phyloP scores from a whole-genome alignment of 495 filamentous ascomycete genomes.

The Aspergillus wentii region DNA sequence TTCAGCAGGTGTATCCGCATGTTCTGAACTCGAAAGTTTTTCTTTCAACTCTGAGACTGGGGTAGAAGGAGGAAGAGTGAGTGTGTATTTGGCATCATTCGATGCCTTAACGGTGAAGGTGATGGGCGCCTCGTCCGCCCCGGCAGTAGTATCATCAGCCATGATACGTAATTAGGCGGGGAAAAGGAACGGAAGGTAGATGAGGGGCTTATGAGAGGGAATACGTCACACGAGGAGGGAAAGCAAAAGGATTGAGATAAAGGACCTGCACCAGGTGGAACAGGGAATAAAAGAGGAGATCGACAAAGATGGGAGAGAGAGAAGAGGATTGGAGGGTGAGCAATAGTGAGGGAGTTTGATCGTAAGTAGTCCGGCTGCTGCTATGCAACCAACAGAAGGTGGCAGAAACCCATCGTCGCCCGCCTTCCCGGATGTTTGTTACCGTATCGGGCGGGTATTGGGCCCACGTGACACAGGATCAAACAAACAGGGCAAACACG shows the following conservation, averaged over 20 bases:
- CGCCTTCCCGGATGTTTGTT: constrained; percentile 8
- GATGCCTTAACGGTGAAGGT: constrained; percentile 95
- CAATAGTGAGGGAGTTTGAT: too few species aligned
- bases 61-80: constrained; percentile 74
- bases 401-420: constrained; percentile 41
- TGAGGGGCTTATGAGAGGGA: constrained; percentile 1
- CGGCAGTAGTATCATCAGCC: constrained; percentile 42
- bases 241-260: too few species aligned
- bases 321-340: background rate
- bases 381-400: constrained; percentile 22
- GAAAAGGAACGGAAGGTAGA: constrained; percentile 6
- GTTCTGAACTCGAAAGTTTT: constrained; percentile 74
- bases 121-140: constrained; percentile 52
- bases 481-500: constrained; percentile 13
- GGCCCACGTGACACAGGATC: constrained; percentile 7
- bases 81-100: constrained; percentile 73
- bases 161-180: constrained; percentile 21
- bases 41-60: constrained; percentile 82
- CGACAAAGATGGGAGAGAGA: background rate
- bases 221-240: constrained; percentile 9
- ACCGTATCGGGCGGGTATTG: background rate
- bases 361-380: too few species aligned
- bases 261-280: too few species aligned
- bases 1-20: constrained; percentile 78
- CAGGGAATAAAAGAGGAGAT: background rate